phyloP scores from a whole-genome alignment of 495 filamentous ascomycete species.

The Cudoniella acicularis region DNA sequence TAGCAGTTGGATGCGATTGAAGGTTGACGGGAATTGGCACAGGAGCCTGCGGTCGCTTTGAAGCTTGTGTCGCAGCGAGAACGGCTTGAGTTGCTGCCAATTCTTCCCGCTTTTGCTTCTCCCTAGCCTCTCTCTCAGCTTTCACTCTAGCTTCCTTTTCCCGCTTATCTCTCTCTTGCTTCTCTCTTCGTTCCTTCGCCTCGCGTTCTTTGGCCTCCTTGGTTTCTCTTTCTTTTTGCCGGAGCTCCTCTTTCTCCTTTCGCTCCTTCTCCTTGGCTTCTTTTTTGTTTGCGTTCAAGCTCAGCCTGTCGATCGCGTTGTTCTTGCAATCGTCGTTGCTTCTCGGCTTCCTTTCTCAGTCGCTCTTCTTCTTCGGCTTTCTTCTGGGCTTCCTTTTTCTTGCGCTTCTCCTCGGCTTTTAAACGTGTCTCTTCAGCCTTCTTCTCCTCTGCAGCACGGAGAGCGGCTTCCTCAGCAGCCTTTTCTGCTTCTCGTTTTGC shows the following conservation, averaged over 20 bases:
- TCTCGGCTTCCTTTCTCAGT: slow-evolving; percentile 72
- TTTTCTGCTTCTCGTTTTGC: slow-evolving; percentile 82
- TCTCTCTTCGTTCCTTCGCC: slow-evolving; percentile 66
- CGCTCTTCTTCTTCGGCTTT: slow-evolving; percentile 88
- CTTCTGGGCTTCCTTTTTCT: slow-evolving; percentile 88
- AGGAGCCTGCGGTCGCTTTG: slow-evolving; percentile 44
- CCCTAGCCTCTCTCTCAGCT: slow-evolving; percentile 46
- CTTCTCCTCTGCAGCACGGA: slow-evolving; percentile 70
- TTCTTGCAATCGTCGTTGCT: slow-evolving; percentile 72
- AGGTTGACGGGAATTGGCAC: slow-evolving; percentile 51
- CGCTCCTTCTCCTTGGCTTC: slow-evolving; percentile 73
- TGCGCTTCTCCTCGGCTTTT: slow-evolving; percentile 84
- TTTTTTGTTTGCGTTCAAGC: slow-evolving; percentile 63
- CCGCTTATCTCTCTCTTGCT: slow-evolving; percentile 55
- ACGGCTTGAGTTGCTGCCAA: slow-evolving; percentile 28
- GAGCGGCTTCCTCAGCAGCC: slow-evolving; percentile 81
- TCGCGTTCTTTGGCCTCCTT: slow-evolving; percentile 60
- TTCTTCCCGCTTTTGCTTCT: slow-evolving; percentile 49
- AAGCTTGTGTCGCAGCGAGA: slow-evolving; percentile 27
- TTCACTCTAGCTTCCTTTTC: slow-evolving; percentile 46
- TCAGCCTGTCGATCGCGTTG: slow-evolving; percentile 80
- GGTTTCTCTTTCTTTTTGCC: slow-evolving; percentile 43
- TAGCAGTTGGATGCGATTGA: slow-evolving; percentile 43
- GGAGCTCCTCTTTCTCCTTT: slow-evolving; percentile 59
- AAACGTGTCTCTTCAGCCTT: slow-evolving; percentile 73